A percentile compares a stretch with the other conserved stretches of the same genome.
These are phyloP conservation scores for Cladosporium sp. DNA, from an alignment of 2,329 filamentous ascomycete species.

Conservation along the genomic window DNA sequence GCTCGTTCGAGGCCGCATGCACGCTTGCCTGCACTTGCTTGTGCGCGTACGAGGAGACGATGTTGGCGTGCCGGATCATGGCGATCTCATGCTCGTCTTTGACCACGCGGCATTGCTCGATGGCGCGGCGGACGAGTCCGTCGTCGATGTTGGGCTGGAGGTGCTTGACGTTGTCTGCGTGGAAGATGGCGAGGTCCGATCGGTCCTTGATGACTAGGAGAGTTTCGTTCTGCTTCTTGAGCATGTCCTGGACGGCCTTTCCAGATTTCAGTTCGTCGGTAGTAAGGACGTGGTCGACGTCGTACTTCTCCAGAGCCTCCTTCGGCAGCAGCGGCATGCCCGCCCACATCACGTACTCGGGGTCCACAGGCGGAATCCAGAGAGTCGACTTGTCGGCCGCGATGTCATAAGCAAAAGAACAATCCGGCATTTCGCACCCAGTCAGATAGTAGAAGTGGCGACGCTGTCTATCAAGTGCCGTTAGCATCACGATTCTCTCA, in stretches of 20 bases:
- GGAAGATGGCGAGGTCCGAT: slow-evolving; percentile 42
- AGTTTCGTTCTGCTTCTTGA: slow-evolving; percentile 38
- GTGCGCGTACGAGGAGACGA: slow-evolving; percentile 75
- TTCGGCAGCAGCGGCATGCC: slow-evolving; percentile 75
- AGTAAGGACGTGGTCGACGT: slow-evolving; percentile 53
- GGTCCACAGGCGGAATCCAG: slow-evolving; percentile 86
- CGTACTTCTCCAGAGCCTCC: slow-evolving; percentile 61
- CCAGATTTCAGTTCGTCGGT: slow-evolving; percentile 67
- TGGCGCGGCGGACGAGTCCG: slow-evolving; percentile 55
- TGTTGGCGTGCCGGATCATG: slow-evolving; percentile 76
- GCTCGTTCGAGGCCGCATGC: slow-evolving; percentile 66
- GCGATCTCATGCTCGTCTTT: slow-evolving; percentile 83
- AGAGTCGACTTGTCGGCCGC: slow-evolving; percentile 69
- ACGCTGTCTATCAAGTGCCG: slow-evolving; percentile 18
- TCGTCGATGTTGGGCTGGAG: slow-evolving; percentile 64
- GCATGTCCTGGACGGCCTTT: slow-evolving; percentile 52
- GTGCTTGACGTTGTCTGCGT: slow-evolving; percentile 61
- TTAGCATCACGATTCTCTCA: slow-evolving; percentile 11
- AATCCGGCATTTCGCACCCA: slow-evolving; percentile 78
- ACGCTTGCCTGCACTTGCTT: slow-evolving; percentile 63
- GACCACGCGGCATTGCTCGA: slow-evolving; percentile 75
- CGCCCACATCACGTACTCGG: slow-evolving; percentile 90
- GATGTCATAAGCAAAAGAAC: slow-evolving; percentile 79
- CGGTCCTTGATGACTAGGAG: slow-evolving; percentile 77
- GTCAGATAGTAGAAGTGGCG: slow-evolving; percentile 94